These are phyloP conservation scores for Ustilago esculenta DNA, from an alignment of 1,284 basidiomycete genomes.

Conservation along the genomic window DNA sequence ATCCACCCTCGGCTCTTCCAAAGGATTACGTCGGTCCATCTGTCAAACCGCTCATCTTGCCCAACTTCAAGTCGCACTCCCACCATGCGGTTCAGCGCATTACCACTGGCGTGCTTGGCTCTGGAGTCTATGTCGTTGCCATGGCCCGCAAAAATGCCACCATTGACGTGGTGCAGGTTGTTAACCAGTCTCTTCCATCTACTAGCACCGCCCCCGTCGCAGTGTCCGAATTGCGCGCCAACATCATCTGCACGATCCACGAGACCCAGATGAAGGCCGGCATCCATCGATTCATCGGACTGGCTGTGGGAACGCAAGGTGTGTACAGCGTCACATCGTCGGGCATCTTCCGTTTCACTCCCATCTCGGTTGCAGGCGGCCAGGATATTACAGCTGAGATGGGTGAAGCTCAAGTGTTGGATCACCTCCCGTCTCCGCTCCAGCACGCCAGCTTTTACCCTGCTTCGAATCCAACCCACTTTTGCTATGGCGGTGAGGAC, in stretches of 20 bases:
- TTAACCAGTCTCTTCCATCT: constrained; percentile 24
- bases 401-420: constrained; percentile 16
- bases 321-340: constrained; percentile 51
- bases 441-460: constrained; percentile 50
- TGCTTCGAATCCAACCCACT: constrained; percentile 44
- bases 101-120: constrained; percentile 36
- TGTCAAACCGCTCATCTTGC: constrained; percentile 31
- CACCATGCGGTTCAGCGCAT: constrained; percentile 45
- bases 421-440: constrained; percentile 48
- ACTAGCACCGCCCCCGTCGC: constrained; percentile 18
- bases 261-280: constrained; percentile 52
- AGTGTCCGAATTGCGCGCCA: constrained; percentile 17
- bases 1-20: constrained; percentile 21
- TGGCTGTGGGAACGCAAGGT: constrained; percentile 41
- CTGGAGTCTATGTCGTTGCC: constrained; percentile 37
- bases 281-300: constrained; percentile 55
- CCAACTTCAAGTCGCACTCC: constrained; percentile 43
- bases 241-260: constrained; percentile 38
- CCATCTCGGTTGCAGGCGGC: constrained; percentile 6
- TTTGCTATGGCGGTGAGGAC: constrained; percentile 57
- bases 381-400: background rate
- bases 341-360: constrained; percentile 46
- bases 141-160: constrained; percentile 54
- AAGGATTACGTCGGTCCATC: constrained; percentile 29
- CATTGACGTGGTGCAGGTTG: constrained; percentile 48